A percentile compares a stretch with the other conserved stretches of the same genome.
Conservation (phyloP, 331 rosid genomes). For the Rhamnella rubrinervis region DNA sequence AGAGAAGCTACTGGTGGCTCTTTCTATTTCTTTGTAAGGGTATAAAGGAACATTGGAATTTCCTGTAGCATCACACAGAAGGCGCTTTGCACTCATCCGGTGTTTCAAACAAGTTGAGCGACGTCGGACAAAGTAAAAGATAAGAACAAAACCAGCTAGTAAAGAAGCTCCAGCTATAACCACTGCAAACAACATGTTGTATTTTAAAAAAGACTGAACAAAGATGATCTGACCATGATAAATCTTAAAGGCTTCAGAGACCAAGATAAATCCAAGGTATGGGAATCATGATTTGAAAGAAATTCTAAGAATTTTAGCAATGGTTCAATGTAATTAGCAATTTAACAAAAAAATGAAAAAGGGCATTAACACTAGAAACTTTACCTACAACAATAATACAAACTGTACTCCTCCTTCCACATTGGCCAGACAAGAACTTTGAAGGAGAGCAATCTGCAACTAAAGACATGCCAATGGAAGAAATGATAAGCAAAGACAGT, state of each 20-base stretch:
- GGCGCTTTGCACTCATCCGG: conserved; percentile 65
- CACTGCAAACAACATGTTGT: conserved; percentile 41
- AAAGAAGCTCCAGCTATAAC: conserved; percentile 46
- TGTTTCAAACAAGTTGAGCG: conserved; percentile 62
- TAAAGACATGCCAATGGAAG: conserved; percentile 26
- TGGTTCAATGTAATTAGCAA: background rate
- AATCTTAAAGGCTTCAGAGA: background rate
- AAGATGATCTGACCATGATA: background rate
- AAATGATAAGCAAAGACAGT: conserved; percentile 27
- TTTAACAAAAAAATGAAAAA: background rate
- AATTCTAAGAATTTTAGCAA: background rate
- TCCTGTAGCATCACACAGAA: conserved; percentile 78
- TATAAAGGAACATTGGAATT: conserved; percentile 62
- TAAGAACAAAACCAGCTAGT: conserved; percentile 42
- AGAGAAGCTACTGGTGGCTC: conserved; percentile 68
- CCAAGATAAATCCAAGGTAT: background rate
- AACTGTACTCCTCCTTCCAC: conserved; percentile 44
- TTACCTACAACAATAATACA: conserved; percentile 65
- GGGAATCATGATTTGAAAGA: background rate
- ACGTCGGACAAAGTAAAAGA: conserved; percentile 54
- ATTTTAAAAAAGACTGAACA: background rate
- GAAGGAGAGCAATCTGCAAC: conserved; percentile 41
- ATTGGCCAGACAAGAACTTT: conserved; percentile 40
- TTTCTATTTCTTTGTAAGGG: conserved; percentile 76
- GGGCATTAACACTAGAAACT: background rate